These are phyloP conservation scores for Strombidium stylifer DNA, from an alignment of 73 alveolate species.

Conservation along the genomic window DNA sequence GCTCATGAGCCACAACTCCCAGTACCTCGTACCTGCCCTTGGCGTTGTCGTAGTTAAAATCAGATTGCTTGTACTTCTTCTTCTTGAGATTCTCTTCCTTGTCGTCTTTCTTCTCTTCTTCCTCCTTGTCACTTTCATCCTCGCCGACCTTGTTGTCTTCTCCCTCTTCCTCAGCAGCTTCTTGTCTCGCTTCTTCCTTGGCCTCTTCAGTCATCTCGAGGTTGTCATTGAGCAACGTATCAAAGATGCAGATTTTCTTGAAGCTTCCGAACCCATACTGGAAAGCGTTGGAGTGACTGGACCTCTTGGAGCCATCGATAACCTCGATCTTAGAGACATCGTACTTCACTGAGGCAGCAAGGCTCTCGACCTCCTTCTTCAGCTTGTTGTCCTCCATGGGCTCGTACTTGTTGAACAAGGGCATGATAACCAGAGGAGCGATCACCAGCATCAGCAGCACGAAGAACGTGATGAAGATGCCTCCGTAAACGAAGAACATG, in stretches of 20 bases:
- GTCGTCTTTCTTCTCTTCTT: too few relatives aligned
- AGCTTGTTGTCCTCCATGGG: not conserved
- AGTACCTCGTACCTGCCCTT: slow-evolving; percentile 61
- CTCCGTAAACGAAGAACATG: not conserved
- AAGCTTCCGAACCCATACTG: slow-evolving; percentile 11
- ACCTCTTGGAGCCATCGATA: slow-evolving; percentile 9
- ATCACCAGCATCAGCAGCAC: not conserved
- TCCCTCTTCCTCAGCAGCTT: too few relatives aligned
- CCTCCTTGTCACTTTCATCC: too few relatives aligned
- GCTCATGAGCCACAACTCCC: slow-evolving; percentile 89
- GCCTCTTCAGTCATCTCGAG: too few relatives aligned
- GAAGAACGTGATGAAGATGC: not conserved
- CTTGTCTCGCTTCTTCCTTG: too few relatives aligned
- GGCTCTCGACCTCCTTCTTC: slow-evolving; percentile 4
- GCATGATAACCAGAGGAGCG: slow-evolving; percentile 7
- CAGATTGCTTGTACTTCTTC: too few relatives aligned
- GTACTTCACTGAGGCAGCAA: not conserved
- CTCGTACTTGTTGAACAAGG: slow-evolving; percentile 26
- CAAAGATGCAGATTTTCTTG: slow-evolving; percentile 18
- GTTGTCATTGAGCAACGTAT: slow-evolving; percentile 3
- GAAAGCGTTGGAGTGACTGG: slow-evolving; percentile 24
- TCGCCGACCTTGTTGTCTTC: too few relatives aligned
- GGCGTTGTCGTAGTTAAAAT: too few relatives aligned
- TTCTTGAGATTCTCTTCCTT: too few relatives aligned
- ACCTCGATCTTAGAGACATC: slow-evolving; percentile 1